Evolutionary conservation across 345 rosid genomes (phyloP).

Genomic region (Anastatica hierochuntica): DNA sequence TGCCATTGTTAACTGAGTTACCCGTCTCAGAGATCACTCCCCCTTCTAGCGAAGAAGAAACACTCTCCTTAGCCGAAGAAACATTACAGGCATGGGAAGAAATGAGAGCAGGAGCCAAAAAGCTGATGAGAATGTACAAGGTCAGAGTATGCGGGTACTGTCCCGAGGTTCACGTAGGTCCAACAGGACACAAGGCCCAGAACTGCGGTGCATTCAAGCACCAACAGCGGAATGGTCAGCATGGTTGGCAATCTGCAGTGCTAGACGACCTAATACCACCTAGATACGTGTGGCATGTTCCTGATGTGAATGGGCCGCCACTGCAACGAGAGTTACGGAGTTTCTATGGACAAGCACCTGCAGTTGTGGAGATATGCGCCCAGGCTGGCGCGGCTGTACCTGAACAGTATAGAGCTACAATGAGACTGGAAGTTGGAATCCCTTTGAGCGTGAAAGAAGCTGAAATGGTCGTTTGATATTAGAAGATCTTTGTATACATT

Average conservation of each 20-base stretch:
- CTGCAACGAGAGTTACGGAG: constrained; percentile 55
- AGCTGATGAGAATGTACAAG: constrained; percentile 70
- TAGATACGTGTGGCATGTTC: constrained; percentile 88
- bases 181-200: constrained; percentile 87
- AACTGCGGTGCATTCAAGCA: constrained; percentile 94
- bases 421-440: constrained; percentile 92
- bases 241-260: constrained; percentile 91
- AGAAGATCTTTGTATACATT: not conserved
- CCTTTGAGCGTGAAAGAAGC: constrained; percentile 64
- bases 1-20: constrained; percentile 49
- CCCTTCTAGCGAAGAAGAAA: constrained; percentile 54
- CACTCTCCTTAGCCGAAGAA: constrained; percentile 54
- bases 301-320: constrained; percentile 60
- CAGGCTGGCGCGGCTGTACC: constrained; percentile 80
- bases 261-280: constrained; percentile 88
- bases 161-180: constrained; percentile 90
- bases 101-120: constrained; percentile 75
- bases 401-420: constrained; percentile 70
- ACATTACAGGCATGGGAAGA: constrained; percentile 69
- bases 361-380: constrained; percentile 41
- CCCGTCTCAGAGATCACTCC: constrained; percentile 43
- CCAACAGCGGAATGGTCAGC: constrained; percentile 93
- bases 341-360: constrained; percentile 96
- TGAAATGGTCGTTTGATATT: constrained; percentile 85
- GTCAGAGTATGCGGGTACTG: constrained; percentile 97